These are phyloP conservation scores for Sphenostylis stenocarpa DNA, from an alignment of 306 rosid genomes.

Conservation along the genomic window DNA sequence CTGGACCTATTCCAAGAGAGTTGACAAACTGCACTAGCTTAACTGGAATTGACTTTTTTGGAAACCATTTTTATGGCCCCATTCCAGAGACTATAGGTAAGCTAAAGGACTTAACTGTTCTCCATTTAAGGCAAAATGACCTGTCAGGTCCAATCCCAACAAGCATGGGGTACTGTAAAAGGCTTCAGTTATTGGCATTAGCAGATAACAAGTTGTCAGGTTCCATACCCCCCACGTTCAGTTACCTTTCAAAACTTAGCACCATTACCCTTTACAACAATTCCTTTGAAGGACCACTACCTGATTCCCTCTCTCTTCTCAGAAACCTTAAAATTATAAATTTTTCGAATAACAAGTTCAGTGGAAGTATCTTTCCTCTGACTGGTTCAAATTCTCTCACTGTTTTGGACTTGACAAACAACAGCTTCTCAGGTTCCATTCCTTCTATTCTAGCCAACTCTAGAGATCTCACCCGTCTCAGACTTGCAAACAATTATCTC, in stretches of 20 bases:
- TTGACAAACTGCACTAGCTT: constrained; percentile 69
- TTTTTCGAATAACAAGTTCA: constrained; percentile 69
- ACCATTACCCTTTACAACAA: constrained; percentile 79
- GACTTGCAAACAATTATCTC: constrained; percentile 68
- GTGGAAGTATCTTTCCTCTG: constrained; percentile 62
- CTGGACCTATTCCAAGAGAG: constrained; percentile 68
- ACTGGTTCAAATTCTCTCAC: constrained; percentile 58
- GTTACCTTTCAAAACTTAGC: constrained; percentile 61
- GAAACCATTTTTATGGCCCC: constrained; percentile 69
- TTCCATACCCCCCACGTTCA: constrained; percentile 66
- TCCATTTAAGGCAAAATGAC: constrained; percentile 79
- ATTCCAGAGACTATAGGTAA: constrained; percentile 74
- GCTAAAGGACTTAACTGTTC: constrained; percentile 64
- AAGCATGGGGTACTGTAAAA: constrained; percentile 73
- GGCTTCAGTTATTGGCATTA: constrained; percentile 66
- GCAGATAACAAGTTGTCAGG: constrained; percentile 84
- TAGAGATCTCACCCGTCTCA: constrained; percentile 56
- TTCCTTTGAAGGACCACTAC: constrained; percentile 78
- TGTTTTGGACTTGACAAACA: constrained; percentile 77
- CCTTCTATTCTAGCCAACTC: constrained; percentile 55
- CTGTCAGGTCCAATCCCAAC: constrained; percentile 77
- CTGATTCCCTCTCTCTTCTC: constrained; percentile 57
- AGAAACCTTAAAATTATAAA: constrained; percentile 69
- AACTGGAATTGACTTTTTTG: constrained; percentile 71
- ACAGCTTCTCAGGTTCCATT: constrained; percentile 72